Evolutionary conservation across 2,329 filamentous ascomycete genomes (phyloP), one percentile per base, ranked within the genome.

Genomic region (Aureobasidium sp.): DNA sequence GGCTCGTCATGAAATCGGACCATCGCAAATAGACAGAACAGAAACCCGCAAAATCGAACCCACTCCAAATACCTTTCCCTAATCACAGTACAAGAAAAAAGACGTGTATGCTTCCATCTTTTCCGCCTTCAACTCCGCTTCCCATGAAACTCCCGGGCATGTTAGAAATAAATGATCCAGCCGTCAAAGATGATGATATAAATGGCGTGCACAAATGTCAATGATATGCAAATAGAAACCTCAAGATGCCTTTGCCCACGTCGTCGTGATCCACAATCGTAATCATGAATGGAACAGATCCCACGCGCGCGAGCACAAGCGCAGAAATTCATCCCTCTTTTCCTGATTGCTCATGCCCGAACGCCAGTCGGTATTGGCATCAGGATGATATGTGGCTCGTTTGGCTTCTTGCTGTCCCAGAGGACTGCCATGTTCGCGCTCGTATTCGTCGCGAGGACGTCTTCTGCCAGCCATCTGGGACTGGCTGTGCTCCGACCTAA

Each of bases 271-370:
- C 26, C 10, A 32, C 46, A 29, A 29, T 48, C 15, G 29, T n/a
- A n/a, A 46, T 62, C 42, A 62, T 26, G 60, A 62, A 23, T 97
- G 94, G 76, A 97, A 96, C 32, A 99, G 77, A 77, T 99, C 94
- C 94, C 94, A 99, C 9, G 94, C 94, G 70, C 90, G 82, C 68
- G 90, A 86, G 73, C 93, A 97, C 55, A 97, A 78, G 62, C 84
- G 80, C 66, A 99, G 79, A 71, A 99, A 99, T 73, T 96, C 91
- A 47, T 96, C 91, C 72, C 91, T 91, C 84, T 97, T 97, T 84
- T 87, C 68, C 85, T 82, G 73, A 90, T 87, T 6, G 87, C 90
- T 68, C 94, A 91, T 8, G 90, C 91, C 67, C 86, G 92, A 71
- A 94, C 91, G 64, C 89, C 78, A 73, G 53, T 72, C 71, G 50